These are phyloP conservation scores for Handroanthus guayacan DNA, from an alignment of 257 asterid genomes.

Conservation along the genomic window DNA sequence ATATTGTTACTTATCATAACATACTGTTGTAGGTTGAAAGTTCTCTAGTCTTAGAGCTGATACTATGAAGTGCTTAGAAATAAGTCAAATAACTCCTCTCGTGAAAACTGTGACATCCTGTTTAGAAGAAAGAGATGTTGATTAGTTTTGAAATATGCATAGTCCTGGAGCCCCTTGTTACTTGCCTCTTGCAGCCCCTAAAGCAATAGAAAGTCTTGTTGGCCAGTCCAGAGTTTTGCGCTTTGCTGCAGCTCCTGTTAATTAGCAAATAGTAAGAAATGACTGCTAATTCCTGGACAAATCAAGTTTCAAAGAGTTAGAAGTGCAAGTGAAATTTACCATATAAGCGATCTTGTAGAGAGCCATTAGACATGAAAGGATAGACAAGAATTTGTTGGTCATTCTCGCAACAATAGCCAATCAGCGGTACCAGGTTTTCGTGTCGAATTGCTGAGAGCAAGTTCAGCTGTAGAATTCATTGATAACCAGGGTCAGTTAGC, in stretches of 20 bases:
- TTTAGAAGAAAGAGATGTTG: not conserved
- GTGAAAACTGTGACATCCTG: not conserved
- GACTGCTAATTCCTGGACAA: constrained; percentile 22
- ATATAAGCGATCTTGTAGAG: constrained; percentile 86
- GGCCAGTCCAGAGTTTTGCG: constrained; percentile 91
- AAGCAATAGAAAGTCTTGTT: constrained; percentile 81
- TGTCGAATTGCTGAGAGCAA: constrained; percentile 75
- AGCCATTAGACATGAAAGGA: constrained; percentile 93
- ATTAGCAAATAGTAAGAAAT: constrained; percentile 29
- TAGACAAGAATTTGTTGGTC: constrained; percentile 93
- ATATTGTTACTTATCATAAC: not conserved
- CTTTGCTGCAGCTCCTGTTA: constrained; percentile 83
- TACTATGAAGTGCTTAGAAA: not conserved
- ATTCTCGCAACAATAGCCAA: constrained; percentile 87
- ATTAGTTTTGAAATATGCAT: constrained; percentile 19
- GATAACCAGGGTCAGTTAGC: constrained; percentile 21
- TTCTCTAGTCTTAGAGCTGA: not conserved
- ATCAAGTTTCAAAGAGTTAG: constrained; percentile 23
- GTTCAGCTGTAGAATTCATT: constrained; percentile 64
- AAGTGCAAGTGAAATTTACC: constrained; percentile 48
- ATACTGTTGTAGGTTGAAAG: not conserved
- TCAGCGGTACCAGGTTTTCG: constrained; percentile 82
- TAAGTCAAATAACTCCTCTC: not conserved
- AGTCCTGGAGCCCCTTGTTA: constrained; percentile 23
- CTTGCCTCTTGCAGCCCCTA: constrained; percentile 97